These are phyloP conservation scores for Perilla frutescens DNA, from an alignment of 257 asterid species.

Conservation along the genomic window DNA sequence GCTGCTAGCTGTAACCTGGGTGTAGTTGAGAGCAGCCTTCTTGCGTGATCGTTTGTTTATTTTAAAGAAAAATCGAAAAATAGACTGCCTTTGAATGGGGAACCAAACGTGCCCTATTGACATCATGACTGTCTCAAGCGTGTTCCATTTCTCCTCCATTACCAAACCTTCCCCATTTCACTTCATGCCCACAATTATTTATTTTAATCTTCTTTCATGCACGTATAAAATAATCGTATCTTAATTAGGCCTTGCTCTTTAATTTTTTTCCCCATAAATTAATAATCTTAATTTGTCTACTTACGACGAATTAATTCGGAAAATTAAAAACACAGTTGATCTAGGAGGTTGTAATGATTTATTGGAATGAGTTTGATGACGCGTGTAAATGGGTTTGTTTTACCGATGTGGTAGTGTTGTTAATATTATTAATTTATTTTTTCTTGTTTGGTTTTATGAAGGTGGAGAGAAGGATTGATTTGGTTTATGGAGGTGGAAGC, in stretches of 20 bases:
- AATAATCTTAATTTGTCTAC: no score
- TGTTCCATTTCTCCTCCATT: conserved; percentile 40
- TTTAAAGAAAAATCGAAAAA: not conserved
- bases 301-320: no score
- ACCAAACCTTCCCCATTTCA: conserved; percentile 37
- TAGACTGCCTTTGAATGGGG: conserved; percentile 49
- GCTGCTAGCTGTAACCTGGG: conserved; percentile 71
- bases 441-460: conserved; percentile 31
- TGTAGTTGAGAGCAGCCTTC: conserved; percentile 75
- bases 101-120: conserved; percentile 89
- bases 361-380: conserved; percentile 35
- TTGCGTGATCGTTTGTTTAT: conserved; percentile 68
- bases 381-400: conserved; percentile 44
- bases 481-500: conserved; percentile 99
- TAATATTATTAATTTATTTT: not conserved
- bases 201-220: conserved; percentile 42
- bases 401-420: conserved; percentile 21
- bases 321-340: no score
- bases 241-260: no score
- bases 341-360: not conserved
- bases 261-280: no score
- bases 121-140: conserved; percentile 65
- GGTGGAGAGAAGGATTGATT: conserved; percentile 94
- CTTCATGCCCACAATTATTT: not conserved
- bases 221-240: conserved; percentile 30